Evolutionary conservation across 345 rosid species (phyloP), one percentile per base, ranked within the genome.

Genomic region (Citrus sp.): DNA sequence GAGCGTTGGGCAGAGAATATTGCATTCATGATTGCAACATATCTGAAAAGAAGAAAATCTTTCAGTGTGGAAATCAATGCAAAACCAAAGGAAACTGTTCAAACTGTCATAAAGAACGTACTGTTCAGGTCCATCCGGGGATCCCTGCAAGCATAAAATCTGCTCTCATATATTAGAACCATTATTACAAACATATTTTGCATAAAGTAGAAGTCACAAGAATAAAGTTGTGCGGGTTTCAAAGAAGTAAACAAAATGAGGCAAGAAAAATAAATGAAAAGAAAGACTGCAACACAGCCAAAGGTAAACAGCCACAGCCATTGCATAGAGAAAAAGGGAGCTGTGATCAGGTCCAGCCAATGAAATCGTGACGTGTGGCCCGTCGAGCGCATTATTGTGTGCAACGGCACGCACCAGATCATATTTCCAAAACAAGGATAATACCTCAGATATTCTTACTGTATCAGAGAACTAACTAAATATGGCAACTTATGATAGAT

Each of bases 71-170:
- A 82, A 67, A 28, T 40, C 62, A 70, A 72, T 72, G 77, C 70
- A 74, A 74, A 71, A 70, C 24, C 18, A 67, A 25, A 38, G 68
- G 51, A 38, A 68, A 55, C 18, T 64, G 25, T 60, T 55, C 58
- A 87, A 79, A 76, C 67, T 9, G 56, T 46, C 40, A 75, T 4
- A 67, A 67, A 81, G 14, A 74, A 81, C 97, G 63, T 90, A 94
- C 99, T 95, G 99, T 83, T 94, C 98, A 40, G 98, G 95, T 72
- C 97, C 99, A 88, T 94, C 99, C 5, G 91, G 93, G 19, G 99
- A 92, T 80, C 98, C 99, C 88, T 92, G 99, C 95, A 96, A 87
- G 84, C 99, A 96, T 80, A 94, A 80, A 83, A 94, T 93, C 98
- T 96, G 97, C 78, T 58, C 56, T 69, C 73, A 81, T 35, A 74